Evolutionary conservation across 2,329 filamentous ascomycete genomes (phyloP).

Genomic region (Trichoderma brevicompactum): DNA sequence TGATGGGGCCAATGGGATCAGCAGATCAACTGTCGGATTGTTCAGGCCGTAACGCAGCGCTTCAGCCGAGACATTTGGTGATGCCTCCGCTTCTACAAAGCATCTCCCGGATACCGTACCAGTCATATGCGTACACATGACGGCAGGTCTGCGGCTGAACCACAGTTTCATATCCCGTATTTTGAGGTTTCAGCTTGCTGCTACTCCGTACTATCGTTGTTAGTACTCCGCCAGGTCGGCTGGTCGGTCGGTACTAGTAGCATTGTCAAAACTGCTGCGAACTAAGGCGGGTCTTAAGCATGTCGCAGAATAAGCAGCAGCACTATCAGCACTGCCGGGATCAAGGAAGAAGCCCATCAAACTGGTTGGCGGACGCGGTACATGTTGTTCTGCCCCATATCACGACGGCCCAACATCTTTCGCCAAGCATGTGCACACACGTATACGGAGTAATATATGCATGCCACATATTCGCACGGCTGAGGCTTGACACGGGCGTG

Average conservation of each 20-base stretch:
- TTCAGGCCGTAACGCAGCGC: not conserved
- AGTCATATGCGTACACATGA: conserved; percentile 9
- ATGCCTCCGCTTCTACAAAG: not conserved
- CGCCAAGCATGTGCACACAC: not conserved
- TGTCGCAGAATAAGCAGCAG: not conserved
- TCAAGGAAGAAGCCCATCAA: not conserved
- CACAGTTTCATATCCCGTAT: not conserved
- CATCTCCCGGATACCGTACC: not conserved
- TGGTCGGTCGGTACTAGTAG: not conserved
- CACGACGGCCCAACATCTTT: not conserved
- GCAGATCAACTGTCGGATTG: not conserved
- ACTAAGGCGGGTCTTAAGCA: not conserved
- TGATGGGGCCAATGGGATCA: not conserved
- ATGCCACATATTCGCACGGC: not conserved
- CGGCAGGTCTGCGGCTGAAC: not conserved
- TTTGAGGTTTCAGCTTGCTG: conserved; percentile 14
- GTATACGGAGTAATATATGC: not conserved
- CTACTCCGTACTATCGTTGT: not conserved
- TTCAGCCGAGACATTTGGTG: conserved; percentile 14
- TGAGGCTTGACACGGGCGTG: too few species aligned
- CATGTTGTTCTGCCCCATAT: not conserved
- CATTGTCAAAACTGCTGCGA: not conserved
- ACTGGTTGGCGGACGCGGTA: not conserved
- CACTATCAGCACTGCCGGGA: not conserved
- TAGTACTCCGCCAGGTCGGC: not conserved